These are phyloP conservation scores for Crithidia brevicula DNA, from an alignment of 208 protist species.

Conservation along the genomic window DNA sequence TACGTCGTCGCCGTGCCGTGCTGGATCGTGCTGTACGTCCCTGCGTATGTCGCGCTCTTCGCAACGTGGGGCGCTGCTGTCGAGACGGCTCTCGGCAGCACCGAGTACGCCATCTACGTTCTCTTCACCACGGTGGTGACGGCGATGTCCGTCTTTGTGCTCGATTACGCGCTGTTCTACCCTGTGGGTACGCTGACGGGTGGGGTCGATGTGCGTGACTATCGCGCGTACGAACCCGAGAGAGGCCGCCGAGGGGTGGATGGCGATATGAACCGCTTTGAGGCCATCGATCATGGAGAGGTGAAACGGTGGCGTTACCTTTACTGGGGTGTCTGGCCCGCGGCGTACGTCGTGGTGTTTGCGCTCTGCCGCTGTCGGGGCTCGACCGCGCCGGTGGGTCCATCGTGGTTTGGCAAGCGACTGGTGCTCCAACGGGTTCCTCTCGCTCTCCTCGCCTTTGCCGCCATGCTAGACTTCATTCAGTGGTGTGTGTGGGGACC, in stretches of 20 bases:
- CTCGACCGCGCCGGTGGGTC: not conserved
- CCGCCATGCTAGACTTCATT: not conserved
- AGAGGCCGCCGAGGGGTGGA: too few species aligned
- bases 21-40: constrained; percentile 13
- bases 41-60: constrained; percentile 19
- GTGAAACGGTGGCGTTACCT: not conserved
- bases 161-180: constrained; percentile 12
- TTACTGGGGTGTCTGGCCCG: constrained; percentile 47
- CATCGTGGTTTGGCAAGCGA: not conserved
- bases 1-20: constrained; percentile 18
- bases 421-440: constrained; percentile 26
- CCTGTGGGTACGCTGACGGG: not conserved
- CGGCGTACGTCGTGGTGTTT: constrained; percentile 36
- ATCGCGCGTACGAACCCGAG: not conserved
- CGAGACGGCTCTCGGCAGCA: constrained; percentile 34
- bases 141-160: constrained; percentile 23
- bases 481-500: too few species aligned
- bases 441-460: constrained; percentile 15
- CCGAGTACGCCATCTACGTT: constrained; percentile 30
- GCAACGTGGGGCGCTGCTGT: constrained; percentile 31
- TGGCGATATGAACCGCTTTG: too few species aligned
- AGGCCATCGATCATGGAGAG: not conserved
- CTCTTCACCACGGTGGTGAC: constrained; percentile 28
- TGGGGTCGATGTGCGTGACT: not conserved
- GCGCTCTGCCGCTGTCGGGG: constrained; percentile 26